A percentile compares a stretch with the other conserved stretches of the same genome.
Evolutionary conservation across 257 asterid genomes (phyloP).

Genomic region (Coffea eugenioides): DNA sequence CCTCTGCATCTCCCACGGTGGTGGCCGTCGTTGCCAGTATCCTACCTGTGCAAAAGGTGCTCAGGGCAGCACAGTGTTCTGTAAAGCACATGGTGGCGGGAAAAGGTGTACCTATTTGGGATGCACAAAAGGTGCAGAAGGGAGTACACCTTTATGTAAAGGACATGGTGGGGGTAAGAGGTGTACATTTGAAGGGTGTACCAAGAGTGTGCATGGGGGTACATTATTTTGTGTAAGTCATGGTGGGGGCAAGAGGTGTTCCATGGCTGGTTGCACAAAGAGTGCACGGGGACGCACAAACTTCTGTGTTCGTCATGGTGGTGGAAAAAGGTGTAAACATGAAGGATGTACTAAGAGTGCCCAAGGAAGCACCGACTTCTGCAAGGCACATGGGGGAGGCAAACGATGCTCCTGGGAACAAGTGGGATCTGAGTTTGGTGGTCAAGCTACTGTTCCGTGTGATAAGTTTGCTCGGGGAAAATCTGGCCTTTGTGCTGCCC

Average conservation of each 20-base stretch:
- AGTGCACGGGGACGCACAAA: constrained; percentile 63
- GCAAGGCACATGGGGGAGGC: constrained; percentile 69
- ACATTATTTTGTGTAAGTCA: constrained; percentile 60
- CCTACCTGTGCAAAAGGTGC: constrained; percentile 57
- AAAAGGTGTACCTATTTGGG: constrained; percentile 52
- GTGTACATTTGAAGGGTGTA: constrained; percentile 53
- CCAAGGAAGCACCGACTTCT: constrained; percentile 61
- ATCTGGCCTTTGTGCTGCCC: constrained; percentile 55
- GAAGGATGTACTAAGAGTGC: constrained; percentile 63
- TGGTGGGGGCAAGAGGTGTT: constrained; percentile 68
- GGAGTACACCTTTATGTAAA: constrained; percentile 58
- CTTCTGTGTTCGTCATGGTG: constrained; percentile 67
- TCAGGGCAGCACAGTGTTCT: constrained; percentile 58
- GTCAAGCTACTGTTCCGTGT: constrained; percentile 28
- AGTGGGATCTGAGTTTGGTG: constrained; percentile 30
- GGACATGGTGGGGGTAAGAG: constrained; percentile 73
- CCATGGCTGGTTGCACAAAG: constrained; percentile 42
- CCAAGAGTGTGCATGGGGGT: constrained; percentile 64
- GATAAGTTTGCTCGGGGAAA: constrained; percentile 64
- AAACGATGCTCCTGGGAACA: constrained; percentile 60
- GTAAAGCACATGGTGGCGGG: constrained; percentile 75
- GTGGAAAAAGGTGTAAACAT: constrained; percentile 62
- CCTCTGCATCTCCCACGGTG: constrained; percentile 71
- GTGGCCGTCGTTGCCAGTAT: constrained; percentile 59
- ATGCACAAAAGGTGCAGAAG: constrained; percentile 70